Percentiles rank a stretch among this genome's conserved stretches.
Evolutionary conservation across 306 rosid genomes (phyloP).

Genomic region (Notholithocarpus densiflorus): DNA sequence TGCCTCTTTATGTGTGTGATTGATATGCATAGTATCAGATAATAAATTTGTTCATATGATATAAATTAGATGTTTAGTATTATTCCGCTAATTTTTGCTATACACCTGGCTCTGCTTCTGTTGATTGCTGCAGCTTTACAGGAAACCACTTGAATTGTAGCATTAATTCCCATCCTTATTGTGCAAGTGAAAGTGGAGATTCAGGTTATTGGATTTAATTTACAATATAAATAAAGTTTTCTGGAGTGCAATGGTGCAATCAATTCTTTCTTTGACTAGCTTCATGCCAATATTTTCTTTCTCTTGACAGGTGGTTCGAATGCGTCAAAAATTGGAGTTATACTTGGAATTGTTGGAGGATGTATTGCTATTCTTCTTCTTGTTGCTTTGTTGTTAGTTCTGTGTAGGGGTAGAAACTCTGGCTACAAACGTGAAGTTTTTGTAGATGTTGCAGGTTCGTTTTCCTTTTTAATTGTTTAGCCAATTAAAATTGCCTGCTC

Average conservation of each 20-base stretch:
- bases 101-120: not conserved
- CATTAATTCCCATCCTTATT: slow-evolving; percentile 36
- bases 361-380: slow-evolving; percentile 41
- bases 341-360: slow-evolving; percentile 72
- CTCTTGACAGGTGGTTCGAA: slow-evolving; percentile 52
- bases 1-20: not conserved
- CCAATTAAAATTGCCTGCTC: not conserved
- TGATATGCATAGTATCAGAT: not conserved
- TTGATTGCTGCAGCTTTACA: slow-evolving; percentile 65
- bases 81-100: not conserved
- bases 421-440: slow-evolving; percentile 71
- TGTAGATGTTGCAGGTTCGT: slow-evolving; percentile 95
- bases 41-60: not conserved
- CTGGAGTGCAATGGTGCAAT: not conserved
- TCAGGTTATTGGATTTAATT: slow-evolving; percentile 57
- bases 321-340: slow-evolving; percentile 58
- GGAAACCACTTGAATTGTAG: slow-evolving; percentile 84
- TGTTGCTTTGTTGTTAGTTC: slow-evolving; percentile 51
- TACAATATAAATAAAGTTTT: slow-evolving; percentile 2
- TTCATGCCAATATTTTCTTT: slow-evolving; percentile 23
- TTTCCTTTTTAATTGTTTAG: slow-evolving; percentile 23
- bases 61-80: not conserved
- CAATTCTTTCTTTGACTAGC: slow-evolving; percentile 11
- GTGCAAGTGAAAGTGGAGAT: slow-evolving; percentile 45
- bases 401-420: slow-evolving; percentile 60